Evolutionary conservation across 345 rosid genomes (phyloP).

Genomic region (Reutealis trisperma): DNA sequence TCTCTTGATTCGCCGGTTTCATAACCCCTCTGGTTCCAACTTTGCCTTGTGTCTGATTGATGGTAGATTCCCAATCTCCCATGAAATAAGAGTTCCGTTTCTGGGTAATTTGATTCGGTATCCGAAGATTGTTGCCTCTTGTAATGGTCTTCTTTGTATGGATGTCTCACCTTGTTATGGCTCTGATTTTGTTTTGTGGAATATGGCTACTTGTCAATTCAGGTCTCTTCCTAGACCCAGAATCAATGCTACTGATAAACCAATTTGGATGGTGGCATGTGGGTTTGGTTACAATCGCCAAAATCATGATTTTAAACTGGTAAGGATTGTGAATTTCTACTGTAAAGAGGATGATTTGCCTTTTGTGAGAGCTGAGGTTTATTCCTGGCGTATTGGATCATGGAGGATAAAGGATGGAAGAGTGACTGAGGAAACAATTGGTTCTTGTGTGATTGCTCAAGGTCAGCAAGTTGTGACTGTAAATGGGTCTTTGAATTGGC

Average conservation of each 20-base stretch:
- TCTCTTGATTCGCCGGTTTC: slow-evolving; percentile 33
- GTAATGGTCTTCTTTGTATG: slow-evolving; percentile 41
- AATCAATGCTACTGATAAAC: not conserved
- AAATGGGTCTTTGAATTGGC: slow-evolving; percentile 26
- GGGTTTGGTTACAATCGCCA: slow-evolving; percentile 35
- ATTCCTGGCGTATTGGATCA: slow-evolving; percentile 16
- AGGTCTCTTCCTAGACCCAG: slow-evolving; percentile 23
- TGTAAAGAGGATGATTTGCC: not conserved
- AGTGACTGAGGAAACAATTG: not conserved
- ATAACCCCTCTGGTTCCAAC: slow-evolving; percentile 1
- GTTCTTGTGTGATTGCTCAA: slow-evolving; percentile 10
- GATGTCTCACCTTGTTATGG: slow-evolving; percentile 33
- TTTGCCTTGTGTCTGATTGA: slow-evolving; percentile 5
- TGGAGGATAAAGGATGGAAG: slow-evolving; percentile 29
- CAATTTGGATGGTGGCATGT: slow-evolving; percentile 33
- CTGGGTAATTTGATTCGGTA: slow-evolving; percentile 7
- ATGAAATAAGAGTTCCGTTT: slow-evolving; percentile 3
- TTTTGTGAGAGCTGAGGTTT: slow-evolving; percentile 30
- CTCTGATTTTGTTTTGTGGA: slow-evolving; percentile 38
- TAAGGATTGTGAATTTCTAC: slow-evolving; percentile 29
- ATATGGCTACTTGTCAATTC: slow-evolving; percentile 18
- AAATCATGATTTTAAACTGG: slow-evolving; percentile 24
- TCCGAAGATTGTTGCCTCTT: slow-evolving; percentile 43
- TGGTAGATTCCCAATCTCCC: not conserved
- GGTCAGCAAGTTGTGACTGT: slow-evolving; percentile 6